Conservation (phyloP, 108 stramenopile genomes). For the Bacterosira constricta region DNA sequence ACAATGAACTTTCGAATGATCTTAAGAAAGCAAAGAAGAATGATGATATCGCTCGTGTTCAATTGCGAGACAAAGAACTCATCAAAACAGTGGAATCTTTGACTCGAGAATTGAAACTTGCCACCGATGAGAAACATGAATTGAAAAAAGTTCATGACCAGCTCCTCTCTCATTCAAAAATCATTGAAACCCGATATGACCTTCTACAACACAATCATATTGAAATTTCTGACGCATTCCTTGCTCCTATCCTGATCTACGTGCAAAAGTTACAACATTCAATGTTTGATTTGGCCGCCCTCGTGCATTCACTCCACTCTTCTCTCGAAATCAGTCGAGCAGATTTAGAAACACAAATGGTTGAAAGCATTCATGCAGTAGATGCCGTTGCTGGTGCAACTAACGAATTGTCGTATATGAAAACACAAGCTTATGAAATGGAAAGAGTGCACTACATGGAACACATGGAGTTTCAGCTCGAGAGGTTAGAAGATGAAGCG, state of each 20-base stretch:
- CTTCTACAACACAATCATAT: conserved; percentile 5
- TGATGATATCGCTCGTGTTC: not conserved
- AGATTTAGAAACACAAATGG: conserved; percentile 1
- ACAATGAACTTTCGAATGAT: conserved; percentile 12
- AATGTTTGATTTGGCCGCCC: conserved; percentile 35
- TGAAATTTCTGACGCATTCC: conserved; percentile 12
- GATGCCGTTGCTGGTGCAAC: conserved; percentile 24
- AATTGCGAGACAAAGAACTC: not conserved
- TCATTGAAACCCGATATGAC: not conserved
- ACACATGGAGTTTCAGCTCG: conserved; percentile 21
- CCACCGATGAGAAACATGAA: conserved; percentile 12
- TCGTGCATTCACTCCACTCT: conserved; percentile 18
- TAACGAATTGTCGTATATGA: conserved; percentile 3
- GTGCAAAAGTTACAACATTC: conserved; percentile 12
- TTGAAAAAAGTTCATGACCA: not conserved
- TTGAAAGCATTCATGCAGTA: conserved; percentile 8
- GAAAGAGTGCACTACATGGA: conserved; percentile 15
- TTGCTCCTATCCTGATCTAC: conserved; percentile 20
- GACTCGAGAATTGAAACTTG: conserved; percentile 4
- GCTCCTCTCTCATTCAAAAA: not conserved
- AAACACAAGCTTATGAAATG: conserved; percentile 5
- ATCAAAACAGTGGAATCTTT: conserved; percentile 12
- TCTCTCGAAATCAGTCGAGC: conserved; percentile 19
- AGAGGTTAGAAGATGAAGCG: conserved; percentile 35
- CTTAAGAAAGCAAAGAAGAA: conserved; percentile 7